Percentiles rank a stretch among this genome's conserved stretches.
These are phyloP conservation scores for Brasenia schreberi DNA, from an alignment of 164 flowering plant genomes.

Conservation along the genomic window DNA sequence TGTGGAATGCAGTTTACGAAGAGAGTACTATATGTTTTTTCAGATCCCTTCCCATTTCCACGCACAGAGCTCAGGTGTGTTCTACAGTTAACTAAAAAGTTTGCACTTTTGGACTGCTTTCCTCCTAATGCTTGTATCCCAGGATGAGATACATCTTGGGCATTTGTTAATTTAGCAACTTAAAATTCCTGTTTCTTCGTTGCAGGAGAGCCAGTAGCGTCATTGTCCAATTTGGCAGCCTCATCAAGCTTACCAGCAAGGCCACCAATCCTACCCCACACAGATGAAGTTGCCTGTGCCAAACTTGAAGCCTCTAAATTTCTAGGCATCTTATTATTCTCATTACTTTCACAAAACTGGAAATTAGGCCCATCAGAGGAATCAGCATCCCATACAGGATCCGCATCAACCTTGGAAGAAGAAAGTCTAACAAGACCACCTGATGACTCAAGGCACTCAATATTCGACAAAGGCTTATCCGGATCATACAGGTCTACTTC, in stretches of 20 bases:
- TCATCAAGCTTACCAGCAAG: conserved; percentile 27
- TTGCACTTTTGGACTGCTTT: conserved; percentile 20
- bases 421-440: conserved; percentile 24
- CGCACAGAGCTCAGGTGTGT: conserved; percentile 20
- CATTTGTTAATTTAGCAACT: conserved; percentile 16
- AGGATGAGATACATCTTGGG: conserved; percentile 17
- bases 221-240: conserved; percentile 5
- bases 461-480: conserved; percentile 88
- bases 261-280: conserved; percentile 58
- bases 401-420: conserved; percentile 34
- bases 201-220: conserved; percentile 17
- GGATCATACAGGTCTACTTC: conserved; percentile 91
- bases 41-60: conserved; percentile 32
- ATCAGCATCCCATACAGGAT: conserved; percentile 28
- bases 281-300: conserved; percentile 33
- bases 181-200: conserved; percentile 23
- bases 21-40: conserved; percentile 66
- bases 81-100: conserved; percentile 13
- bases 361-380: conserved; percentile 21
- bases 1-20: conserved; percentile 79
- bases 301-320: conserved; percentile 16
- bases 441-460: conserved; percentile 44
- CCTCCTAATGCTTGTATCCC: conserved; percentile 23
- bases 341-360: conserved; percentile 17
- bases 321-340: conserved; percentile 23